These are phyloP conservation scores for Neurospora sp. DNA, from an alignment of 495 filamentous ascomycete species.

Conservation along the genomic window DNA sequence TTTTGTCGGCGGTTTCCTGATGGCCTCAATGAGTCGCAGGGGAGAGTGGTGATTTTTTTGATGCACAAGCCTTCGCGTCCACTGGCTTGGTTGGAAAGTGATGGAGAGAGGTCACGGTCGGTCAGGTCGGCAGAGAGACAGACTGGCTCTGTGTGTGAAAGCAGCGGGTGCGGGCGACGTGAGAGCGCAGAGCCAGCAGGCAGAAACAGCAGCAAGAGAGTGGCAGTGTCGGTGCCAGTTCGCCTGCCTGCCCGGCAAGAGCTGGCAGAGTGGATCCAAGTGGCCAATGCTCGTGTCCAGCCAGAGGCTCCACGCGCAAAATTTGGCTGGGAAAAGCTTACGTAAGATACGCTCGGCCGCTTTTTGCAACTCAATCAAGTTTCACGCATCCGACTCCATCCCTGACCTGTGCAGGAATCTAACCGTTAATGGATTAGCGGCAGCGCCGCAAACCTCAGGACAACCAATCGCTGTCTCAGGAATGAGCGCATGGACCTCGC, in stretches of 20 bases:
- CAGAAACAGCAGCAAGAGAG: not conserved
- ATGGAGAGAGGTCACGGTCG: slow-evolving; percentile 42
- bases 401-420: not conserved
- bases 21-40: slow-evolving; percentile 41
- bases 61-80: slow-evolving; percentile 37
- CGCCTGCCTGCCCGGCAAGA: not conserved
- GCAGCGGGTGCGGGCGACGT: not conserved
- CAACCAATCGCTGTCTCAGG: not conserved
- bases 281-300: not conserved
- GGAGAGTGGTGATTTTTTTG: slow-evolving; percentile 46
- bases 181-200: not conserved
- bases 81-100: slow-evolving; percentile 18
- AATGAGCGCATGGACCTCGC: not conserved
- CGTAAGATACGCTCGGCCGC: not conserved
- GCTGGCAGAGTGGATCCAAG: not conserved
- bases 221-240: not conserved
- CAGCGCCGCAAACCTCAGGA: not conserved
- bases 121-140: not conserved
- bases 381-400: not conserved
- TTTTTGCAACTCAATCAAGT: not conserved
- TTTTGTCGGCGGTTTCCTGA: slow-evolving; percentile 34
- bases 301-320: not conserved
- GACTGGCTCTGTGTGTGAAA: not conserved
- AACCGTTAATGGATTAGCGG: not conserved
- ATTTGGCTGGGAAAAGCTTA: not conserved